Conservation (phyloP, 495 filamentous ascomycete genomes). For the Recurvomyces mirabilis region DNA sequence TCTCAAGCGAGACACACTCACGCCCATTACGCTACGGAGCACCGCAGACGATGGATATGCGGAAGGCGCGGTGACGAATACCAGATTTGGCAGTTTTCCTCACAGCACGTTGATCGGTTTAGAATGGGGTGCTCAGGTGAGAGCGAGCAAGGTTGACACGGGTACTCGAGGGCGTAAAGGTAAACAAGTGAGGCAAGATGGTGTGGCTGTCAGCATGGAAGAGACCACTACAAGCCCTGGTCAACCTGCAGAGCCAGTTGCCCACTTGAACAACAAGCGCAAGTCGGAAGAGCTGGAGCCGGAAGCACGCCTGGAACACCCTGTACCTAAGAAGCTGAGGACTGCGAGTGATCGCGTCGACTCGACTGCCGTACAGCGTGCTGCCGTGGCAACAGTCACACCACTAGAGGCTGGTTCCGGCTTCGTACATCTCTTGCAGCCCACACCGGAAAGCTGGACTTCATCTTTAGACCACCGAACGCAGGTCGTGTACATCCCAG, state of each 20-base stretch:
- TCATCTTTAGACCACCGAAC: conserved; percentile 81
- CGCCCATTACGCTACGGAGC: conserved; percentile 13
- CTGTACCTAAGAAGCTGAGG: background rate
- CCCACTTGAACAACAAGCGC: conserved; percentile 12
- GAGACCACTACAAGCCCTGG: conserved; percentile 30
- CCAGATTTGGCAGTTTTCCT: conserved; percentile 89
- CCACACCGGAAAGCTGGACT: conserved; percentile 92
- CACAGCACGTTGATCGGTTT: conserved; percentile 72
- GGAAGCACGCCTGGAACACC: background rate
- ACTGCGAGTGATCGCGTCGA: background rate
- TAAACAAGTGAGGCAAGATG: conserved; percentile 22
- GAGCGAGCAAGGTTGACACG: conserved; percentile 80
- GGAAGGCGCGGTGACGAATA: conserved; percentile 79
- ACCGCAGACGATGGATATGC: conserved; percentile 33
- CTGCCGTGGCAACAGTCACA: background rate
- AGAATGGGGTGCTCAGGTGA: conserved; percentile 84
- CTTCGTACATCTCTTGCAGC: conserved; percentile 81
- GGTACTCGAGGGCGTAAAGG: conserved; percentile 59
- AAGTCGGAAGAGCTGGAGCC: conserved; percentile 7
- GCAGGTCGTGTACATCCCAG: conserved; percentile 94
- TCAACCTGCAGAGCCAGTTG: conserved; percentile 13
- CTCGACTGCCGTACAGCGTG: too few relatives aligned
- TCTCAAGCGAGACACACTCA: conserved; percentile 17
- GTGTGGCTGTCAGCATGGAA: background rate
- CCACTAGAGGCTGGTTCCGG: conserved; percentile 59